Percentiles rank a stretch among this genome's conserved stretches.
phyloP scores from a whole-genome alignment of 2,329 filamentous ascomycete genomes.

The Didymella keratinophila region DNA sequence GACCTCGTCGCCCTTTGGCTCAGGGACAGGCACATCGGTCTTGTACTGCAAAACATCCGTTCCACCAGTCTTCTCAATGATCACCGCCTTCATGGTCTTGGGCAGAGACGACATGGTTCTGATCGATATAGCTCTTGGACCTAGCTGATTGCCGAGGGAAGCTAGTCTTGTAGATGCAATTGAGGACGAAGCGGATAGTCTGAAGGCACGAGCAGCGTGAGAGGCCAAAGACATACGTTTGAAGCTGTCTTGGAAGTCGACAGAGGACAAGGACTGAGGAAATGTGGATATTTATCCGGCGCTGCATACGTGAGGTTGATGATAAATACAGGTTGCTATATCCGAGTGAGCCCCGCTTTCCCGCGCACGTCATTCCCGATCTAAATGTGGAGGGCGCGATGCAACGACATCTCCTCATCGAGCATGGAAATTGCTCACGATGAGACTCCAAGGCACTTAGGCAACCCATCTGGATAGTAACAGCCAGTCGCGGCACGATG shows the following conservation, averaged over 20 bases:
- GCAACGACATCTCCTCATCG: not conserved
- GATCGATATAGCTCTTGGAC: constrained; percentile 12
- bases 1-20: constrained; percentile 72
- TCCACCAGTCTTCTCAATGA: constrained; percentile 75
- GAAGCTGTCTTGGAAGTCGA: not conserved
- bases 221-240: constrained; percentile 29
- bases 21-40: constrained; percentile 74
- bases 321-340: constrained; percentile 24
- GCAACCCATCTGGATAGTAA: not conserved
- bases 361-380: constrained; percentile 21
- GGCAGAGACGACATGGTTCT: constrained; percentile 62
- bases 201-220: constrained; percentile 19
- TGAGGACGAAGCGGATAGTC: constrained; percentile 19
- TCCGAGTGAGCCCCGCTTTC: constrained; percentile 19
- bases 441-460: not conserved
- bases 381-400: not conserved
- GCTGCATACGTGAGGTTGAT: constrained; percentile 10
- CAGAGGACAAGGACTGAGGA: not conserved
- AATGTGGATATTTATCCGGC: constrained; percentile 12
- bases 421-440: not conserved
- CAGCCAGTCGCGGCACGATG: not conserved
- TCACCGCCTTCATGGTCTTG: constrained; percentile 75
- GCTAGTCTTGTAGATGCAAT: constrained; percentile 31
- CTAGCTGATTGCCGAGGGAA: constrained; percentile 29
- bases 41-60: constrained; percentile 75